Evolutionary conservation across 192 early-diverging fungal genomes (phyloP).

Genomic region (Entophlyctis luteolus): DNA sequence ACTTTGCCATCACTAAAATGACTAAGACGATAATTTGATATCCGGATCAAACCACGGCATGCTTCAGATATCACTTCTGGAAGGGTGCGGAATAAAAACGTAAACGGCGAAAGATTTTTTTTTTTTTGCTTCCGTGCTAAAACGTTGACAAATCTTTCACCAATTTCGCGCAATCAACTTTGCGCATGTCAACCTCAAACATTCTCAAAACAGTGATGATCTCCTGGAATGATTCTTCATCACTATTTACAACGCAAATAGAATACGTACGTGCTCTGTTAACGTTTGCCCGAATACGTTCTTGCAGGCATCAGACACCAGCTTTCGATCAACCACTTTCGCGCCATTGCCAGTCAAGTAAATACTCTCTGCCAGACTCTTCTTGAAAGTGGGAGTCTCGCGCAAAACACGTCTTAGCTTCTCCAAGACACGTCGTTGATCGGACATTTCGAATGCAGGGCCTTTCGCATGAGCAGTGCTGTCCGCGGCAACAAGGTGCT

Average conservation of each 20-base stretch:
- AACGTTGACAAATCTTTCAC: constrained; percentile 42
- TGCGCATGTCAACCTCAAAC: constrained; percentile 43
- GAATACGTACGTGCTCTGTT: constrained; percentile 45
- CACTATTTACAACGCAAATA: constrained; percentile 9
- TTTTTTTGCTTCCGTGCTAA: too few species aligned
- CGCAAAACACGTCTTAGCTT: constrained; percentile 24
- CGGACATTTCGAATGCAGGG: constrained; percentile 26
- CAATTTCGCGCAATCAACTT: constrained; percentile 26
- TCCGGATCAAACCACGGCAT: too few species aligned
- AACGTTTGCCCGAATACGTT: constrained; percentile 29
- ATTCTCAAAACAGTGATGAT: constrained; percentile 51
- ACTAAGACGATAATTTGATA: too few species aligned
- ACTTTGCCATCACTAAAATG: too few species aligned
- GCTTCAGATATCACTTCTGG: too few species aligned
- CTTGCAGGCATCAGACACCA: constrained; percentile 35
- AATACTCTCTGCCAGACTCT: constrained; percentile 1
- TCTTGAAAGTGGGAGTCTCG: constrained; percentile 5
- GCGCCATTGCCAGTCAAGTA: constrained; percentile 15
- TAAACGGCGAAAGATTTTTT: too few species aligned
- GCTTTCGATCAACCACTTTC: constrained; percentile 37
- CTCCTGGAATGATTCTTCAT: constrained; percentile 32
- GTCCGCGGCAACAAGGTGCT: constrained; percentile 15
- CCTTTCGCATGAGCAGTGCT: constrained; percentile 2
- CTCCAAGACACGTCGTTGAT: constrained; percentile 22
- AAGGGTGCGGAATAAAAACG: too few species aligned